phyloP scores from a whole-genome alignment of 305 asterid species.

The Striga hermonthica region DNA sequence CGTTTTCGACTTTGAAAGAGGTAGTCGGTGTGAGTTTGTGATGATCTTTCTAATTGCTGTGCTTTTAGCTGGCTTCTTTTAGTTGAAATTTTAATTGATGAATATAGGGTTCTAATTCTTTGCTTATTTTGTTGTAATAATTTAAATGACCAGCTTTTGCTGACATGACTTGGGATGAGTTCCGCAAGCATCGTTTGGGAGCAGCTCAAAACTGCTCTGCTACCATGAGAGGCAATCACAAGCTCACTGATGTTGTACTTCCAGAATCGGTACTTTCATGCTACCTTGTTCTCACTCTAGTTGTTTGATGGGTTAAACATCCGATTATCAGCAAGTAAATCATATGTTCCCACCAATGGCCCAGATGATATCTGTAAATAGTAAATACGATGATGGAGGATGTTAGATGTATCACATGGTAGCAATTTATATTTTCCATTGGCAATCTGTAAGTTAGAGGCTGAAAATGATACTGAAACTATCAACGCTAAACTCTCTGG shows the following conservation, averaged over 20 bases:
- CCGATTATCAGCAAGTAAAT: not conserved
- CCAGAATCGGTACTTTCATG: conserved; percentile 59
- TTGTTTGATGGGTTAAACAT: not conserved
- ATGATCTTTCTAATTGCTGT: too few relatives aligned
- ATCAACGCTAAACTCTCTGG: not conserved
- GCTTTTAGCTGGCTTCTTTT: too few relatives aligned
- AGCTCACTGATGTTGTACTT: conserved; percentile 51
- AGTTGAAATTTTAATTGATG: too few relatives aligned
- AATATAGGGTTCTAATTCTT: not conserved
- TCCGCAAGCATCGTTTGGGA: conserved; percentile 65
- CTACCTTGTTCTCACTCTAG: conserved; percentile 1
- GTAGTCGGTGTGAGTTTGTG: too few relatives aligned
- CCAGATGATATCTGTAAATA: not conserved
- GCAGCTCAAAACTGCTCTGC: conserved; percentile 99
- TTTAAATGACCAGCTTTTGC: conserved; percentile 59
- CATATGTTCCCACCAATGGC: not conserved
- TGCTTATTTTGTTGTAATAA: conserved; percentile 1
- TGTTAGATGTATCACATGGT: not conserved
- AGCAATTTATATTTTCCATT: not conserved
- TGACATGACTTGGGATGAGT: conserved; percentile 96
- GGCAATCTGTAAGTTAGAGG: not conserved
- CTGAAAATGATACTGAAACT: not conserved
- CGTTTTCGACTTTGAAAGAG: too few relatives aligned
- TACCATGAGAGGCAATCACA: conserved; percentile 72
- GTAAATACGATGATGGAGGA: not conserved